Conservation (phyloP, 495 filamentous ascomycete genomes). For the Staphylotrichum tortipilum region DNA sequence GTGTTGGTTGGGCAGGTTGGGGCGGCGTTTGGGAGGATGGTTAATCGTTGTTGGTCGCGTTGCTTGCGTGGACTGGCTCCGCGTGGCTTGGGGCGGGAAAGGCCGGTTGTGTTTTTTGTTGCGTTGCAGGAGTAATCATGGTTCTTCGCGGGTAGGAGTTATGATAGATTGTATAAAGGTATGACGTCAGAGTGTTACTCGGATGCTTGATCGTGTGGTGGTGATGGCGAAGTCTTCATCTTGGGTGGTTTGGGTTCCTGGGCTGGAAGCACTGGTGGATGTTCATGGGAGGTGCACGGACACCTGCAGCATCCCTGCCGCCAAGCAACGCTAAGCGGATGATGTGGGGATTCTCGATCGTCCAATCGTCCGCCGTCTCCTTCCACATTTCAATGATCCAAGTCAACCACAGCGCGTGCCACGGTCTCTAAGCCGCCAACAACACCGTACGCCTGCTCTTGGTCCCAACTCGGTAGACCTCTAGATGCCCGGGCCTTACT, state of each 20-base stretch:
- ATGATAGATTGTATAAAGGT: neutral
- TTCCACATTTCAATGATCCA: neutral
- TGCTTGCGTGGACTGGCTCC: constrained; percentile 9
- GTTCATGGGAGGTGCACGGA: neutral
- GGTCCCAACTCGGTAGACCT: no score
- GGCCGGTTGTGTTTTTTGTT: no score
- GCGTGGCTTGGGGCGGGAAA: no score
- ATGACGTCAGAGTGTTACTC: neutral
- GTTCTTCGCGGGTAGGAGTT: neutral
- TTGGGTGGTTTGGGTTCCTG: neutral
- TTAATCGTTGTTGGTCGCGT: neutral
- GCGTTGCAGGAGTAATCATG: neutral
- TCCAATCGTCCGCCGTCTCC: neutral
- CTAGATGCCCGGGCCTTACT: no score
- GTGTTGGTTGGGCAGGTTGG: neutral
- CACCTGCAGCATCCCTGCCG: neutral
- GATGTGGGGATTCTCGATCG: neutral
- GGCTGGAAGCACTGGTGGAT: neutral
- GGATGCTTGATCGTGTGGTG: no score
- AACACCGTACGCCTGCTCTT: no score
- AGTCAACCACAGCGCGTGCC: no score
- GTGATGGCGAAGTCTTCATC: no score
- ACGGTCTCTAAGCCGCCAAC: no score
- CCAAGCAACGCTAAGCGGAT: neutral
- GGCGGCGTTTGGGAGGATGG: neutral